These are phyloP conservation scores for Globisporangium nodosum DNA, from an alignment of 352 stramenopile species.

Conservation along the genomic window DNA sequence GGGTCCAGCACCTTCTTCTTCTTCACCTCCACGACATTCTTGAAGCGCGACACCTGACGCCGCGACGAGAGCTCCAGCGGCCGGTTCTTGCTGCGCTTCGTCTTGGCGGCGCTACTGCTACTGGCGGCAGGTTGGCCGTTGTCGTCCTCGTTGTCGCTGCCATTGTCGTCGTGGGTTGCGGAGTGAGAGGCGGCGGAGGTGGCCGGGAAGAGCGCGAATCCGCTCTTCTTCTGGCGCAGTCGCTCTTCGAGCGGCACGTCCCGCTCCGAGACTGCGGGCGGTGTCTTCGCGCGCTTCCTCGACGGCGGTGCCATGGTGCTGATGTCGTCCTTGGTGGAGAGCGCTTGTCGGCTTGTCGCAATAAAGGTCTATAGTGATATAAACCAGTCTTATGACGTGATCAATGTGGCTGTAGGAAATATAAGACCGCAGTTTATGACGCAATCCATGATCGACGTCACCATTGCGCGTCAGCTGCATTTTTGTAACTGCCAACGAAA, in stretches of 20 bases:
- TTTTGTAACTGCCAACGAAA: too few species aligned
- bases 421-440: neutral
- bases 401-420: neutral
- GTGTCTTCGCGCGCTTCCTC: slow-evolving; percentile 6
- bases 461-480: too few species aligned
- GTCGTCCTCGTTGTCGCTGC: neutral
- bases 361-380: neutral
- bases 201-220: slow-evolving; percentile 37
- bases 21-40: slow-evolving; percentile 79
- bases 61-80: slow-evolving; percentile 84
- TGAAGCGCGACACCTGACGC: slow-evolving; percentile 70
- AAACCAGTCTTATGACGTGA: neutral
- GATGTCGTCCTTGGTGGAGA: neutral
- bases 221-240: slow-evolving; percentile 72
- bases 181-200: neutral
- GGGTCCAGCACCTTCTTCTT: slow-evolving; percentile 73
- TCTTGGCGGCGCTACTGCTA: slow-evolving; percentile 15
- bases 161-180: neutral
- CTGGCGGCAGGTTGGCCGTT: slow-evolving; percentile 4
- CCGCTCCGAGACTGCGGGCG: slow-evolving; percentile 16
- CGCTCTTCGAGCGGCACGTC: slow-evolving; percentile 77
- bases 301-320: neutral
- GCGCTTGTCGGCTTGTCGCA: neutral
- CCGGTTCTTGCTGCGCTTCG: slow-evolving; percentile 72
- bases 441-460: too few species aligned